Conservation (phyloP, 1,139 yeast species). For the Pichia sp. region DNA sequence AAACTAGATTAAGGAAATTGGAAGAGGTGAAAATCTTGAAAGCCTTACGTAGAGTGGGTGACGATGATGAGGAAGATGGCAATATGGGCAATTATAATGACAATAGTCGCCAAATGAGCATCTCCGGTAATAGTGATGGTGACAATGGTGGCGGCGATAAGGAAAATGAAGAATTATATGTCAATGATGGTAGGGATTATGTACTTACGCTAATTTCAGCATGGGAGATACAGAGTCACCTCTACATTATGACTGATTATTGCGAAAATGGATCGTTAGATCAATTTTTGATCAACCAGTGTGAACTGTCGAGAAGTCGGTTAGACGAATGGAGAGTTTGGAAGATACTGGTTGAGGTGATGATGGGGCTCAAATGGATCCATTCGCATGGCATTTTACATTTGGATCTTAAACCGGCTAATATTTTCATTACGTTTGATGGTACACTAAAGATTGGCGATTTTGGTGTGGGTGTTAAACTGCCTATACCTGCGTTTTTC, state of each 20-base stretch:
- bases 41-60: conserved; percentile 33
- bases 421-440: conserved; percentile 88
- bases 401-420: conserved; percentile 91
- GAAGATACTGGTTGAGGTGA: conserved; percentile 84
- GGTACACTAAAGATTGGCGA: conserved; percentile 86
- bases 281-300: conserved; percentile 71
- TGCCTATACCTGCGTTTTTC: conserved; percentile 54
- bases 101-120: conserved; percentile 1
- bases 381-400: conserved; percentile 76
- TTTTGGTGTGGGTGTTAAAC: conserved; percentile 59
- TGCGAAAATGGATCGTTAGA: conserved; percentile 94
- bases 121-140: background rate
- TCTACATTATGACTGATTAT: conserved; percentile 89
- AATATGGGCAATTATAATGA: background rate
- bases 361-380: conserved; percentile 74
- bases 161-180: background rate
- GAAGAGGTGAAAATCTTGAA: conserved; percentile 57
- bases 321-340: conserved; percentile 95
- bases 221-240: conserved; percentile 73
- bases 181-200: conserved; percentile 60
- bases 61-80: conserved; percentile 1
- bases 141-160: conserved; percentile 39
- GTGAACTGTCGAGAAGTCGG: conserved; percentile 59
- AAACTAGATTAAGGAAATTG: conserved; percentile 45
- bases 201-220: conserved; percentile 76